These are phyloP conservation scores for Phytopythium cucurbitacearum DNA, from an alignment of 352 stramenopile genomes.

Conservation along the genomic window DNA sequence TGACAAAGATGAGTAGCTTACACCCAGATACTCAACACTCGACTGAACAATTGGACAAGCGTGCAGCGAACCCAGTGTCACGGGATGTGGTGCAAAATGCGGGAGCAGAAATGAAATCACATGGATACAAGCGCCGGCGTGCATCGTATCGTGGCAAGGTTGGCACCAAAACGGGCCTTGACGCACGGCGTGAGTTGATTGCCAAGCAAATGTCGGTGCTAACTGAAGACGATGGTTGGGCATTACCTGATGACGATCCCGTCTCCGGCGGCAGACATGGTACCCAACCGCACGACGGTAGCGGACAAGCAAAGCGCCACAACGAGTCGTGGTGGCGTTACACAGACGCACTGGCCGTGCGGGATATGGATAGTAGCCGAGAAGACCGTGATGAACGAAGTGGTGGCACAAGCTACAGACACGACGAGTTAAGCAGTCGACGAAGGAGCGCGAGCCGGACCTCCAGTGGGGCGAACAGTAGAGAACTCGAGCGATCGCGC, in stretches of 20 bases:
- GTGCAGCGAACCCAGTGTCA: not conserved
- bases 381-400: too few species aligned
- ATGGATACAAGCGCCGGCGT: conserved; percentile 45
- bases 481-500: too few species aligned
- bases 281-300: not conserved
- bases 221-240: conserved; percentile 17
- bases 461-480: too few species aligned
- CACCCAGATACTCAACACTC: not conserved
- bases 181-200: conserved; percentile 56
- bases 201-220: conserved; percentile 58
- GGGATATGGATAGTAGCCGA: conserved; percentile 9
- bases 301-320: not conserved
- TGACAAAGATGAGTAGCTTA: too few species aligned
- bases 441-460: too few species aligned
- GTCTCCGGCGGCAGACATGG: not conserved
- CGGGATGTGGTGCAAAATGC: conserved; percentile 3
- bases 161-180: conserved; percentile 29
- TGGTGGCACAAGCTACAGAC: too few species aligned
- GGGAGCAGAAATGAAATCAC: too few species aligned
- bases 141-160: conserved; percentile 49
- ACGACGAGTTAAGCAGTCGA: too few species aligned
- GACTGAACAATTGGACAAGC: not conserved
- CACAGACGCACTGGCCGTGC: conserved; percentile 35
- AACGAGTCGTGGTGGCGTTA: conserved; percentile 9
- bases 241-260: not conserved